Base-by-base conservation (phyloP, 163 green algal species). In the Volvox carteri region DNA sequence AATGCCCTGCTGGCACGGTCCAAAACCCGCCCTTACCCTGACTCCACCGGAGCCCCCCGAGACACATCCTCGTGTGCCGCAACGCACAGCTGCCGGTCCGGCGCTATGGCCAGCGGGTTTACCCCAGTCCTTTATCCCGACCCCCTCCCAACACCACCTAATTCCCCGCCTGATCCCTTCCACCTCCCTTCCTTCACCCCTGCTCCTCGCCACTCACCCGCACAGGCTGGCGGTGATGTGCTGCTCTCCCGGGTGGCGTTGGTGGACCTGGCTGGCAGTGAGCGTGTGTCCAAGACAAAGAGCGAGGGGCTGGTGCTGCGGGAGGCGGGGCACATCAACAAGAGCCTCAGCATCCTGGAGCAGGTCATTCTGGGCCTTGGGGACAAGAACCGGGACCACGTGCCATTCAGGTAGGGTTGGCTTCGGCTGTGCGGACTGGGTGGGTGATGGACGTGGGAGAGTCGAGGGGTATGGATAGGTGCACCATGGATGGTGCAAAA, bases 191-290 rank as follows among this genome's bases (percentile, higher is more conserved):
- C 33, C 19, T 9, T 23, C 58, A 19, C 58, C 21, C 65, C 42
- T 37, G 16, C 28, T n/a, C n/a, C 54, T n/a, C 44, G 54, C 23
- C 44, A 28, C 44, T 65, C 1, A 35, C 77, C 23, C 41, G n/a
- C n/a, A 1, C 68, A 89, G 84, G 35, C 50, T 7, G 50, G 50
- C 54, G 84, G 84, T 65, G 78, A 79, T 75, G 23, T 92, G 39
- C 76, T 92, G 56, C 67, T 88, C 19, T 95, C 93, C 78, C 98
- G 97, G 93, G 86, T 99, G 46, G 95, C 96, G 78, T 92, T 99
- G 78, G 96, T 99, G 35, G 97, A 99, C 90, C 93, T 99, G 54
- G 97, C 97, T 7, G 96, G 96, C 58, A 95, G 87, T 41, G 94
- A 97, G 94, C 94, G 95, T 5, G 92, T 97, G 42, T 89, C 73